Base-by-base conservation (phyloP, 1,284 basidiomycete genomes). In the Fomitopsis palustris region DNA sequence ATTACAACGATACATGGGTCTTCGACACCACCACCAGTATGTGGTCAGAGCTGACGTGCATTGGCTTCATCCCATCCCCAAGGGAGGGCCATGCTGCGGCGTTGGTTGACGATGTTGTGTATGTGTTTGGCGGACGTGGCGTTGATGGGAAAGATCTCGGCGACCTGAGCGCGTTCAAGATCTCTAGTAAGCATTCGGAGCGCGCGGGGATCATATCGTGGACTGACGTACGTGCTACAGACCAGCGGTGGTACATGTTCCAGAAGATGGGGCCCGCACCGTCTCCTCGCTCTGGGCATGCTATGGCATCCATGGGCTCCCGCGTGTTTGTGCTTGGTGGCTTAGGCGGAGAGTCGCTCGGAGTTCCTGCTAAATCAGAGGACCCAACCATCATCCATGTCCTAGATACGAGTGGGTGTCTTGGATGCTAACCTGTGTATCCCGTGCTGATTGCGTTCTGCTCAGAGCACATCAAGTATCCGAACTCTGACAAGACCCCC, bases 1-100 rank as follows among this genome's bases (percentile, higher is more conserved):
- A 99, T 74, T 99, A 99, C 78, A 99, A 99, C 74, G 97, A 99
- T 72, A 99, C 96, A 5, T 99, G 97, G 97, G 84, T 89, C 27
- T 98, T 95, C 74, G 95, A 98, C 73, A 81, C 95, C 51, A 81
- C 81, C 33, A 91, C 93, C 0, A 83, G 85, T 59, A 83, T 77
- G 53, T 99, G 97, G 97, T 83, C 90, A 14, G 97, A 99, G 73
- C 79, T 99, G 58, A 88, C 91, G 42, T 99, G 97, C 75, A 98
- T 98, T 59, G 97, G 97, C 1, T 99, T 93, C 74, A 98, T 98
- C 61, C 97, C 97, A 17, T 91, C 93, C 8, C 94, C 97, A 1
- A 81, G 97, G 53, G 98, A 99, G 74, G 97, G 97, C 0, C 98
- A 99, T 69, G 93, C 97, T 1, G 95, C 96, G 10, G 92, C 96